These are phyloP conservation scores for Hortiboletus rubellus DNA, from an alignment of 1,284 basidiomycete species.

Conservation along the genomic window DNA sequence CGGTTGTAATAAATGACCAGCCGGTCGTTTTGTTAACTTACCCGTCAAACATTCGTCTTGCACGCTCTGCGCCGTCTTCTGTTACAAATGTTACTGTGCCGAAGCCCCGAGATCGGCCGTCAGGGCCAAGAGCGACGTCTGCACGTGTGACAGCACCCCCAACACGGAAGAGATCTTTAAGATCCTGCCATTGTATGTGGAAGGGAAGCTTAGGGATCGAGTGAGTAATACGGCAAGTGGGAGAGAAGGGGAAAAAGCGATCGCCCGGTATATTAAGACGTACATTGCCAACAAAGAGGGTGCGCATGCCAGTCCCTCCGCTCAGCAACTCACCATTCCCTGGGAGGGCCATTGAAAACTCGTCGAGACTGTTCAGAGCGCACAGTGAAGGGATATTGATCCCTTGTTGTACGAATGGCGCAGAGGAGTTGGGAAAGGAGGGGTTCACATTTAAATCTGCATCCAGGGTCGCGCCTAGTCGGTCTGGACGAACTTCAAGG, in stretches of 20 bases:
- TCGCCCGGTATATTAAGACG: conserved; percentile 26
- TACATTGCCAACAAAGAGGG: conserved; percentile 73
- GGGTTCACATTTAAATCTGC: conserved; percentile 20
- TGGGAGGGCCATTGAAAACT: conserved; percentile 14
- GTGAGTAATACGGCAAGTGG: conserved; percentile 20
- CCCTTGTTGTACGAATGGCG: conserved; percentile 21
- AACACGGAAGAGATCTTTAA: conserved; percentile 94
- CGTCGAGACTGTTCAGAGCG: conserved; percentile 21
- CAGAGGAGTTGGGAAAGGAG: conserved; percentile 13
- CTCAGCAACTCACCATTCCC: conserved; percentile 27
- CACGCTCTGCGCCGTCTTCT: conserved; percentile 84
- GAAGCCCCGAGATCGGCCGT: conserved; percentile 91
- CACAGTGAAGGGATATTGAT: conserved; percentile 16
- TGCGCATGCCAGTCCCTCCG: conserved; percentile 45
- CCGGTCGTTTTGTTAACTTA: conserved; percentile 39
- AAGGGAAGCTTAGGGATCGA: conserved; percentile 76
- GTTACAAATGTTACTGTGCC: conserved; percentile 95
- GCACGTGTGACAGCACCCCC: conserved; percentile 93
- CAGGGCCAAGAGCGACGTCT: conserved; percentile 90
- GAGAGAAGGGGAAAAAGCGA: background rate
- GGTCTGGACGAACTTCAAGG: conserved; percentile 85
- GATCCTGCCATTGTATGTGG: conserved; percentile 97
- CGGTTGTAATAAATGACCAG: background rate
- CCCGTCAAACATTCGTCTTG: conserved; percentile 86
- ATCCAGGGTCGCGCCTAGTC: conserved; percentile 46